Percentiles rank a stretch among this genome's conserved stretches.
Evolutionary conservation across 495 filamentous ascomycete species (phyloP).

Genomic region (Penicillium ucsense): DNA sequence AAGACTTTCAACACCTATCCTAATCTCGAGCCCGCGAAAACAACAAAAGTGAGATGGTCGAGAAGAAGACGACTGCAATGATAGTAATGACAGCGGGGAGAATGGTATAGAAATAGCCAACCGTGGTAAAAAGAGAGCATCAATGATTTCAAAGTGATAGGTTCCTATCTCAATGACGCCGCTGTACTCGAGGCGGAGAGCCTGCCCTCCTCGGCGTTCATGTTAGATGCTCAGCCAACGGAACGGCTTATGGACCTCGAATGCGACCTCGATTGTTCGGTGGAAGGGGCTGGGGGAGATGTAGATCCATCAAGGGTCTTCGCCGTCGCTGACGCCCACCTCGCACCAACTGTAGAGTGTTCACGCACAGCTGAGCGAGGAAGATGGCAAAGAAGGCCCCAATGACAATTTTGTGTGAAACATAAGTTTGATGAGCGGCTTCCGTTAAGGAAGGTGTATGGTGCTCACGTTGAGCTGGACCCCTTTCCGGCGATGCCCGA

Average conservation of each 20-base stretch:
- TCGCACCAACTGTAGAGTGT: constrained; percentile 23
- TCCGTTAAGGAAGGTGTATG: neutral
- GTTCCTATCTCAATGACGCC: too few relatives aligned
- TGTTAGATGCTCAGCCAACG: neutral
- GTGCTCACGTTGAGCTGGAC: too few relatives aligned
- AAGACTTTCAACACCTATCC: too few relatives aligned
- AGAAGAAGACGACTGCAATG: neutral
- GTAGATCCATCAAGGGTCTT: constrained; percentile 13
- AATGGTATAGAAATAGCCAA: neutral
- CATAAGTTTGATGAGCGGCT: constrained; percentile 10
- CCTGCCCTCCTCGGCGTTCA: too few relatives aligned
- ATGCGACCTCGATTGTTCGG: constrained; percentile 5
- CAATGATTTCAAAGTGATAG: too few relatives aligned
- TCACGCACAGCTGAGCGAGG: constrained; percentile 23
- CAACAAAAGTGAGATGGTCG: too few relatives aligned
- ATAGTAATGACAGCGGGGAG: neutral
- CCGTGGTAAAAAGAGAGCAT: too few relatives aligned
- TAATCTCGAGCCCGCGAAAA: too few relatives aligned
- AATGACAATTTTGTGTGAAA: constrained; percentile 29
- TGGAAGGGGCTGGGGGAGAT: constrained; percentile 17
- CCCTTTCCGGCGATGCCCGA: neutral
- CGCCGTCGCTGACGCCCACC: constrained; percentile 18
- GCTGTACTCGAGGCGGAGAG: too few relatives aligned
- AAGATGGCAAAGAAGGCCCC: constrained; percentile 28
- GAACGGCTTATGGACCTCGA: neutral